Conservation (phyloP, 176 grass and related monocot genomes). For the Oryza officinalis region DNA sequence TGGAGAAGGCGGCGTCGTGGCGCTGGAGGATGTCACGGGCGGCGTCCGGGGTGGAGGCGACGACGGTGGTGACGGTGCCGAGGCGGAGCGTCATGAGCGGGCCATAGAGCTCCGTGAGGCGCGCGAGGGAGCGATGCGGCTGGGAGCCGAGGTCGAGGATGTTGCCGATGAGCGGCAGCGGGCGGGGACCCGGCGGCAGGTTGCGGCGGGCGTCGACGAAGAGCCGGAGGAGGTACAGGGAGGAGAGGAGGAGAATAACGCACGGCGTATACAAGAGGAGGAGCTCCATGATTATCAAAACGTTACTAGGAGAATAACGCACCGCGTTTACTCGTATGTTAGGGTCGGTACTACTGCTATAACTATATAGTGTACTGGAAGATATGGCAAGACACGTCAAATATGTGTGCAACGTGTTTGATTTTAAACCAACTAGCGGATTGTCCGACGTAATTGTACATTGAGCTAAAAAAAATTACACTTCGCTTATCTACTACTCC, state of each 20-base stretch:
- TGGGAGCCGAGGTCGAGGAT: not conserved
- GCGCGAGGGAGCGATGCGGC: conserved; percentile 18
- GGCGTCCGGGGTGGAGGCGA: conserved; percentile 39
- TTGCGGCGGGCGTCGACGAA: not conserved
- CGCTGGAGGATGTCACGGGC: conserved; percentile 42
- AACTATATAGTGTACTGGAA: too few species aligned
- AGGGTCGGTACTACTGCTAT: too few species aligned
- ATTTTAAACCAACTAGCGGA: too few species aligned
- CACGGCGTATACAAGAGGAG: not conserved
- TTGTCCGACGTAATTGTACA: too few species aligned
- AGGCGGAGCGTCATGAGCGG: conserved; percentile 26
- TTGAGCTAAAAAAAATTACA: too few species aligned
- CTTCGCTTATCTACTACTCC: too few species aligned
- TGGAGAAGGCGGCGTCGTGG: conserved; percentile 24
- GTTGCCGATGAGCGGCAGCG: conserved; percentile 21
- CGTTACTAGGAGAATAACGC: not conserved
- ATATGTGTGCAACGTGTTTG: too few species aligned
- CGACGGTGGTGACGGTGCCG: conserved; percentile 32
- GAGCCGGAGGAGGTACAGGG: not conserved
- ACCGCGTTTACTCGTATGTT: not conserved
- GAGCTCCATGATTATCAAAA: not conserved
- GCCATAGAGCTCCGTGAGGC: not conserved
- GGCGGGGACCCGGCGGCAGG: conserved; percentile 6
- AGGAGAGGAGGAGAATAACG: not conserved
- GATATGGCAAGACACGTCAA: too few species aligned